Conservation (phyloP, 108 stramenopile genomes). For the Cyclotella choctawhatcheeana region DNA sequence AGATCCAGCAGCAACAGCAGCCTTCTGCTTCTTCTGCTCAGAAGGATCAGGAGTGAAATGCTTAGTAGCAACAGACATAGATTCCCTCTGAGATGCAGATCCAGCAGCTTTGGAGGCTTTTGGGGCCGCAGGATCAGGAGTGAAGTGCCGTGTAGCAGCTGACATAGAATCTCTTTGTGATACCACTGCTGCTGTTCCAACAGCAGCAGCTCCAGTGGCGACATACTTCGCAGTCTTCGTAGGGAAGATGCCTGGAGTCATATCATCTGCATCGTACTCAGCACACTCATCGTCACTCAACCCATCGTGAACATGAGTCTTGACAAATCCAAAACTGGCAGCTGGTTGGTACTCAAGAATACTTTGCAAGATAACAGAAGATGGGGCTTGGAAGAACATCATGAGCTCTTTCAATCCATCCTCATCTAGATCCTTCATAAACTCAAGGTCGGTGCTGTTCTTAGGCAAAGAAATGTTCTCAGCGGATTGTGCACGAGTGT, state of each 20-base stretch:
- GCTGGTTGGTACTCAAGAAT: constrained; percentile 1
- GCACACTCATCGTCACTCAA: constrained; percentile 14
- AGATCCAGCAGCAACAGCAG: not conserved
- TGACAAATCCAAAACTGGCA: constrained; percentile 2
- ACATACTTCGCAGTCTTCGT: not conserved
- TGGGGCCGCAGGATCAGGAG: no score
- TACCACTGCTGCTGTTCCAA: not conserved
- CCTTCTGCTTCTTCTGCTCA: not conserved
- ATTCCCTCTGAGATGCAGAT: not conserved
- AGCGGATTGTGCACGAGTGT: not conserved
- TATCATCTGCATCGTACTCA: constrained; percentile 10
- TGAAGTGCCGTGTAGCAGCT: no score
- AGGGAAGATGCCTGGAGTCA: not conserved
- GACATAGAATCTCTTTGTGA: no score
- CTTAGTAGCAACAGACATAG: not conserved
- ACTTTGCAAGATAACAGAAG: not conserved
- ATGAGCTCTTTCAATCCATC: not conserved
- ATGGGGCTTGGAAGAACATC: constrained; percentile 2
- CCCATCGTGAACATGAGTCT: not conserved
- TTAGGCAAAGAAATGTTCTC: not conserved
- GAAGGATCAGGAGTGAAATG: not conserved
- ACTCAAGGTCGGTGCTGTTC: not conserved
- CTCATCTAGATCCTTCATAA: not conserved
- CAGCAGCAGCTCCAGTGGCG: not conserved
- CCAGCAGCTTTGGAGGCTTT: no score